These are phyloP conservation scores for Didymella pomorum DNA, from an alignment of 2,329 filamentous ascomycete genomes.

Conservation along the genomic window DNA sequence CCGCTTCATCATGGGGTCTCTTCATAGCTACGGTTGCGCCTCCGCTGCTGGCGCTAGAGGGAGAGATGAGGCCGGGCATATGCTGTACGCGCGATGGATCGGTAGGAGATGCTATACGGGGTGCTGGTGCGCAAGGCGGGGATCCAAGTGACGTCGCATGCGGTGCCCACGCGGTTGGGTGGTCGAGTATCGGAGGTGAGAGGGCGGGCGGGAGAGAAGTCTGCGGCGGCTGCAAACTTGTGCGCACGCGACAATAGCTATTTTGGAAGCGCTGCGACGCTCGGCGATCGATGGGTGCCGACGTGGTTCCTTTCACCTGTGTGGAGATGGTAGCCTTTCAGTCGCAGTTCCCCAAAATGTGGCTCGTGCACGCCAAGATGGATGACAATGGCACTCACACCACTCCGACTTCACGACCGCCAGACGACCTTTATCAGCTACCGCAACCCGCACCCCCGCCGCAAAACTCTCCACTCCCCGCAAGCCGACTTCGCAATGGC, in stretches of 20 bases:
- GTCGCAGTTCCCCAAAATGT: constrained; percentile 28
- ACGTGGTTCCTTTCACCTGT: constrained; percentile 28
- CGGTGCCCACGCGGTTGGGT: constrained; percentile 15
- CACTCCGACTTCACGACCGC: constrained; percentile 42
- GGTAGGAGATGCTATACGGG: constrained; percentile 10
- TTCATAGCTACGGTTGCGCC: constrained; percentile 48
- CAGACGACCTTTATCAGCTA: constrained; percentile 40
- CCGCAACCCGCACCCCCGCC: constrained; percentile 38
- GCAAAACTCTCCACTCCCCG: constrained; percentile 41
- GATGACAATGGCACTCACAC: constrained; percentile 24
- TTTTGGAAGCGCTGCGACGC: constrained; percentile 19
- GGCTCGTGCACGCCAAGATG: constrained; percentile 26
- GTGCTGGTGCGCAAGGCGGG: constrained; percentile 23
- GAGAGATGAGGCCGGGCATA: constrained; percentile 46
- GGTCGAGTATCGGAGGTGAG: constrained; percentile 15
- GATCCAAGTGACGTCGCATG: constrained; percentile 23
- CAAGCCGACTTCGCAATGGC: constrained; percentile 48
- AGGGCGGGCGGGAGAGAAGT: not conserved
- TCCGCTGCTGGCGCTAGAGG: constrained; percentile 42
- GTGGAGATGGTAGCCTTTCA: constrained; percentile 24
- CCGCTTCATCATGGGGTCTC: constrained; percentile 37
- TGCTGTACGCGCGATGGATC: constrained; percentile 26
- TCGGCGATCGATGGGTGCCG: constrained; percentile 15
- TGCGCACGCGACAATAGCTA: constrained; percentile 19
- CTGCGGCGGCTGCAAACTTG: constrained; percentile 15